phyloP scores from a whole-genome alignment of 2,329 filamentous ascomycete species.

The Microcyclospora tardicrescens region DNA sequence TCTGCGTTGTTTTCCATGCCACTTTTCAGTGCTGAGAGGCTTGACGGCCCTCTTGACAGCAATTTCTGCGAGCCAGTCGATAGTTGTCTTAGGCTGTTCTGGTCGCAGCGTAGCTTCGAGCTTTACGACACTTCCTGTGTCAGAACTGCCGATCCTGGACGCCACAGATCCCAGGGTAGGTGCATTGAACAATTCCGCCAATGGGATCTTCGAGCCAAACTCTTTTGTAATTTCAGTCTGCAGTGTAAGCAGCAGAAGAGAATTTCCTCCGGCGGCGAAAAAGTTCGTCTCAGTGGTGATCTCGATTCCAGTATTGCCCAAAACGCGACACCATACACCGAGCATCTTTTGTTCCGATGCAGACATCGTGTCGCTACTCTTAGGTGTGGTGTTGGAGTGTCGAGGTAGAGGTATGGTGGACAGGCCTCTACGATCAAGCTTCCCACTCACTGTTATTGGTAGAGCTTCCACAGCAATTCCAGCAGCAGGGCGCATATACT shows the following conservation, averaged over 20 bases:
- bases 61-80: constrained; percentile 30
- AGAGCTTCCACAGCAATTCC: constrained; percentile 15
- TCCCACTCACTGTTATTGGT: constrained; percentile 17
- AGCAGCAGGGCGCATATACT: constrained; percentile 24
- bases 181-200: constrained; percentile 25
- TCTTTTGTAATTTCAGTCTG: constrained; percentile 20
- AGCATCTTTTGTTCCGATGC: no score
- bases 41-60: not conserved
- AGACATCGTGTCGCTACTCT: no score
- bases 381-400: not conserved
- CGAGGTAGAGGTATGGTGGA: constrained; percentile 8
- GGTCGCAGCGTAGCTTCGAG: not conserved
- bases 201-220: constrained; percentile 19
- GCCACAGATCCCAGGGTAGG: constrained; percentile 30
- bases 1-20: not conserved
- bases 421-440: constrained; percentile 17
- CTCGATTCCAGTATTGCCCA: constrained; percentile 1
- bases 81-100: constrained; percentile 3
- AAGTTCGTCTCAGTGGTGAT: constrained; percentile 22
- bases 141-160: constrained; percentile 9
- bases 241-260: constrained; percentile 27
- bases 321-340: no score
- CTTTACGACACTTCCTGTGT: not conserved
- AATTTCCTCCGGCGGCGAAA: constrained; percentile 30
- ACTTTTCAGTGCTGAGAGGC: not conserved